Conservation (phyloP, 352 stramenopile genomes). For the Phytophthora pini region DNA sequence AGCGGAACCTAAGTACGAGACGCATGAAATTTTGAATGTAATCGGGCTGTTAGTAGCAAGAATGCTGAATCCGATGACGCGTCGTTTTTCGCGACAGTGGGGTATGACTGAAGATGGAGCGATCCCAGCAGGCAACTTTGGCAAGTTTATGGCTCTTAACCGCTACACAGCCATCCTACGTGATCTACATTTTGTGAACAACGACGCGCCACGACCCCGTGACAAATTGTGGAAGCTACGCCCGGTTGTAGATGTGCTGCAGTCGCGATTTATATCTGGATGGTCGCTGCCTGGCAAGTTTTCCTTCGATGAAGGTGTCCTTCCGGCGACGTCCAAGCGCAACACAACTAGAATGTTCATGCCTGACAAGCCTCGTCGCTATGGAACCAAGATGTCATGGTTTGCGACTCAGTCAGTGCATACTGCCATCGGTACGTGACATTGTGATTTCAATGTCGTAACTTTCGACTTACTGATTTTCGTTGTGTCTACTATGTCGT, state of each 20-base stretch:
- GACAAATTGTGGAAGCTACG: slow-evolving; percentile 1
- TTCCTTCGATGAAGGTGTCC: slow-evolving; percentile 38
- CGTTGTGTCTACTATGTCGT: slow-evolving; percentile 2
- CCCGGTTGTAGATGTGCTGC: background rate
- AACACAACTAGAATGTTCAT: slow-evolving; percentile 46
- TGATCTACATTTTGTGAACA: slow-evolving; percentile 23
- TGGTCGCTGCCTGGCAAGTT: slow-evolving; percentile 17
- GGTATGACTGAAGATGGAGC: background rate
- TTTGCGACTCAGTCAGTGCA: slow-evolving; percentile 8
- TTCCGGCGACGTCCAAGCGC: slow-evolving; percentile 23
- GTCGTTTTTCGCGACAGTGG: background rate
- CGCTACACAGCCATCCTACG: slow-evolving; percentile 4
- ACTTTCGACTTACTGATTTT: background rate
- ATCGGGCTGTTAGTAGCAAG: background rate
- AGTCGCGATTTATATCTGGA: background rate
- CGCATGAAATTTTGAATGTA: background rate
- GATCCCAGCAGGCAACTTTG: slow-evolving; percentile 17
- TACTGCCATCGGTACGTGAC: slow-evolving; percentile 11
- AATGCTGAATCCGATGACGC: background rate
- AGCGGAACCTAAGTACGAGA: background rate
- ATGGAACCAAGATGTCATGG: slow-evolving; percentile 28
- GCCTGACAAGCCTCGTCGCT: slow-evolving; percentile 9
- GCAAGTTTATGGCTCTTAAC: slow-evolving; percentile 26
- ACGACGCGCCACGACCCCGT: background rate
- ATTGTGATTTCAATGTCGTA: background rate